phyloP scores from a whole-genome alignment of 177 flowering plant genomes.

The Vitis hybrid region DNA sequence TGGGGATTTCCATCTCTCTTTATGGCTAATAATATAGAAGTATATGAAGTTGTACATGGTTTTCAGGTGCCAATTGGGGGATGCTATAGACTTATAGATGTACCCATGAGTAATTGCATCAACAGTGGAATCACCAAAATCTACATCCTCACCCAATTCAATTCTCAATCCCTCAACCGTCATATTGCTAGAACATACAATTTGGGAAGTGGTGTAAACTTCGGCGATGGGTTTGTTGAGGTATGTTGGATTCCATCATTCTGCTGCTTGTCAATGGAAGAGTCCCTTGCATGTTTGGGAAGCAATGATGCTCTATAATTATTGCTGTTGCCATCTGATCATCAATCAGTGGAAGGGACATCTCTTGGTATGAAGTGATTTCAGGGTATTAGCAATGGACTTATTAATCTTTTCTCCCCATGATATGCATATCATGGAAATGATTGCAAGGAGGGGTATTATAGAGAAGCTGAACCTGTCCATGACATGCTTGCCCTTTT shows the following conservation, averaged over 20 bases:
- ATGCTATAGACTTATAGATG: constrained; percentile 9
- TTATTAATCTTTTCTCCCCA: too few relatives aligned
- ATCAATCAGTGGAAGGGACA: too few relatives aligned
- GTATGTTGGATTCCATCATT: neutral
- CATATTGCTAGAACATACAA: constrained; percentile 7
- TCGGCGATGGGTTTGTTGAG: constrained; percentile 11
- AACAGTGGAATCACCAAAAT: neutral
- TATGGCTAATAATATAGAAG: neutral
- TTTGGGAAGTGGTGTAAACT: constrained; percentile 11
- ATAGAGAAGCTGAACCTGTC: too few relatives aligned
- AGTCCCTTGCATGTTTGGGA: neutral
- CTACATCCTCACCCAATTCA: constrained; percentile 8
- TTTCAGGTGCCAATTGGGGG: constrained; percentile 13
- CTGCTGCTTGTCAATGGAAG: neutral
- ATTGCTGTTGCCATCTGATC: too few relatives aligned
- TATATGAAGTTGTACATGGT: neutral
- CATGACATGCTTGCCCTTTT: too few relatives aligned
- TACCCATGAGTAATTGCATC: constrained; percentile 10
- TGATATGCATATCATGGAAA: too few relatives aligned
- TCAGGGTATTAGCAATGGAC: too few relatives aligned
- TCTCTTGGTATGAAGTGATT: too few relatives aligned
- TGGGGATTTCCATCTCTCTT: neutral
- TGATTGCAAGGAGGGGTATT: too few relatives aligned
- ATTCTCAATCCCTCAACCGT: constrained; percentile 12
- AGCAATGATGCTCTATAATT: too few relatives aligned